Percentiles rank a stretch among this genome's conserved stretches.
These are phyloP conservation scores for Colletotrichum sublineola DNA, from an alignment of 2,329 filamentous ascomycete species.

Conservation along the genomic window DNA sequence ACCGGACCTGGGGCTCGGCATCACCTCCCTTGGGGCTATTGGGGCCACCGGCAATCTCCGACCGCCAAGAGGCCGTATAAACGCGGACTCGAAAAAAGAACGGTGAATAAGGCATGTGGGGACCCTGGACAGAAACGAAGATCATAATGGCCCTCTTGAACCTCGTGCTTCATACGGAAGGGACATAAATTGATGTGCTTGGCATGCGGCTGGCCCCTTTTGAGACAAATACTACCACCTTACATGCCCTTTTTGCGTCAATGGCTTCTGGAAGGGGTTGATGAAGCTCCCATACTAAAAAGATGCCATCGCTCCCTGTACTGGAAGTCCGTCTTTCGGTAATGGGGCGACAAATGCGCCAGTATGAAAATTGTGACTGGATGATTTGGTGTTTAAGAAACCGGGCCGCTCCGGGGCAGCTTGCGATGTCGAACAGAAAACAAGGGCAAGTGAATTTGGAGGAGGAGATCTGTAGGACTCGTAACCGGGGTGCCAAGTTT, in stretches of 20 bases:
- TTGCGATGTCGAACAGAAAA: neutral
- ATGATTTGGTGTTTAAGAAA: neutral
- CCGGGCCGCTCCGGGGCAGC: neutral
- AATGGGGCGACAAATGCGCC: neutral
- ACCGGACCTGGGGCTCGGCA: too few species aligned
- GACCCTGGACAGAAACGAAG: constrained; percentile 31
- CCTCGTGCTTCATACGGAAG: too few species aligned
- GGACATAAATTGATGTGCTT: too few species aligned
- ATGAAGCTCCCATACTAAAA: too few species aligned
- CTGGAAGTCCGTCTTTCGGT: neutral
- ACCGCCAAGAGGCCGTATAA: neutral
- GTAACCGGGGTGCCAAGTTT: neutral
- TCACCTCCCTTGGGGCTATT: neutral
- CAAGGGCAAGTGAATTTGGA: neutral
- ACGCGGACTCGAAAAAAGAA: neutral
- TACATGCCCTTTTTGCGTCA: too few species aligned
- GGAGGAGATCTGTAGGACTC: neutral
- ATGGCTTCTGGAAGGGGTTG: too few species aligned
- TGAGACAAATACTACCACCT: too few species aligned
- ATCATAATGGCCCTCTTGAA: constrained; percentile 10
- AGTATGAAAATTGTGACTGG: neutral
- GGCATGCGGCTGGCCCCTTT: too few species aligned
- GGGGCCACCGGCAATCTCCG: neutral
- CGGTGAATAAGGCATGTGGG: neutral
- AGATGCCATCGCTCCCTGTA: too few species aligned